Base-by-base conservation (phyloP, 1,284 basidiomycete species). In the Pascua sp. region DNA sequence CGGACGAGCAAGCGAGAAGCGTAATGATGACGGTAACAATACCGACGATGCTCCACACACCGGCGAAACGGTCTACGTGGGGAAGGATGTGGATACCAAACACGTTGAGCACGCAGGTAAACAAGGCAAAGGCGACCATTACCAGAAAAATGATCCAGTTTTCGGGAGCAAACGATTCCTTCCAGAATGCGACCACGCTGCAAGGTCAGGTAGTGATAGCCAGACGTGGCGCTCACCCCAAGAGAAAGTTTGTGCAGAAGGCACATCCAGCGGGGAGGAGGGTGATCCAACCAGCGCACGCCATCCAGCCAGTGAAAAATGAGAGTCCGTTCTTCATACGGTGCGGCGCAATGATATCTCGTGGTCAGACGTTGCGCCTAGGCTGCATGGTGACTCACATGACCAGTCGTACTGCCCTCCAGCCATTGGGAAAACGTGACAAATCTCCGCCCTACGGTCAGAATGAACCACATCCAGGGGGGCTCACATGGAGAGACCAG, bases 391-490 rank as follows among this genome's bases (percentile, higher is more conserved):
- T 46, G 11, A 51, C 56, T 17, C 32, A 56, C 55, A 57, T 13
- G 51, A 44, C 68, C 71, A 76, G 56, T 76, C 72, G 48, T 75
- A 74, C 47, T 74, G 76, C 2, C 76, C 75, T 1, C 72, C 73
- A 0, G 68, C 49, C 38, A 57, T 43, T 37, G 55, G 53, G 36
- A 42, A 55, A 17, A 57, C 55, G 46, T 61, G 59, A 43, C 59
- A 60, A 47, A 59, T 55, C 39, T 59, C 57, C 24, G 53, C 57
- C 4, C 52, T 40, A 42, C 11, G 10, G 56, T 50, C 12, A 50
- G 48, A 15, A 12, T 5, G 11, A 5, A 13, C 15, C 16, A 32
- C 18, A 16, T 9, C 8, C 15, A 44, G 17, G 4, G 45, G 11
- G 13, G 40, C 56, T 38, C 37, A 58, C 66, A 76, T 59, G 11